Conservation (phyloP, 495 filamentous ascomycete genomes). For the Aspergillus asperescens region DNA sequence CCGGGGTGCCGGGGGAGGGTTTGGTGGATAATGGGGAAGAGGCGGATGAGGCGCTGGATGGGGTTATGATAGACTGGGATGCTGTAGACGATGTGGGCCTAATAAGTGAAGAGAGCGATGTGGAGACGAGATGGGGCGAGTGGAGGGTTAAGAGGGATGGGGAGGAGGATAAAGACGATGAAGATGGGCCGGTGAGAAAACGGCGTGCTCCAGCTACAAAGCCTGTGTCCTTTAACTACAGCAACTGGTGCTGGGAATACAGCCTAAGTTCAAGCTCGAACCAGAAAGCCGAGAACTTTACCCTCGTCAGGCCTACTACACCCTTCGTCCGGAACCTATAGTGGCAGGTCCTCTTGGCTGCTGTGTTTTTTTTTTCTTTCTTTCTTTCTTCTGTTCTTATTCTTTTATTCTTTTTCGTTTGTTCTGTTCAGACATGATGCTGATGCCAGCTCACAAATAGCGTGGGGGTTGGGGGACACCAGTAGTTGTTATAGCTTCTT, state of each 20-base stretch:
- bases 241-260: not conserved
- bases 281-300: not conserved
- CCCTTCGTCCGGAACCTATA: not conserved
- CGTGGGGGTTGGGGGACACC: too few relatives aligned
- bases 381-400: too few relatives aligned
- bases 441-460: too few relatives aligned
- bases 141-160: too few relatives aligned
- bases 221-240: not conserved
- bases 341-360: not conserved
- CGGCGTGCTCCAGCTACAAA: not conserved
- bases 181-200: not conserved
- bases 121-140: too few relatives aligned
- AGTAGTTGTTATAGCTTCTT: too few relatives aligned
- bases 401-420: too few relatives aligned
- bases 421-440: too few relatives aligned
- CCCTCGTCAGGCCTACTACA: not conserved
- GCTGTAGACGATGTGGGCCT: not conserved
- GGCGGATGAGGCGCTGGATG: not conserved
- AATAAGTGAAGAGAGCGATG: not conserved
- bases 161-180: not conserved
- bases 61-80: not conserved
- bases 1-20: not conserved
- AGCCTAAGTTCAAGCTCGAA: not conserved
- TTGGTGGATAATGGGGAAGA: not conserved
- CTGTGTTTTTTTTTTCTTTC: too few relatives aligned